Conservation (phyloP, 1,139 yeast genomes). For the Geotrichum aggregatum region DNA sequence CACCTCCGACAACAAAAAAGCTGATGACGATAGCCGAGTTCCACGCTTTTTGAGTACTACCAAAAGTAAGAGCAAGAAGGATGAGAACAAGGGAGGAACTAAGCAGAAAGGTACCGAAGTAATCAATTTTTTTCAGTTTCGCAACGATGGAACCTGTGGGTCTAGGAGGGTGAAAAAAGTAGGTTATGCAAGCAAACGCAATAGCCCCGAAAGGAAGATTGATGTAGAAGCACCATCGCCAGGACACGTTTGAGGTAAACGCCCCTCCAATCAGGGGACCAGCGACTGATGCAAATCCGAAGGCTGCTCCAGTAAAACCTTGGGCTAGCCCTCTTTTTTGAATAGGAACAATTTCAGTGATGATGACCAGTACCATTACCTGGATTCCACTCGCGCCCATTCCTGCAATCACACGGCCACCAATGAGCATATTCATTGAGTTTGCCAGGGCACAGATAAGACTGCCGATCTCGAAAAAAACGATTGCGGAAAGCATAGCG, state of each 20-base stretch:
- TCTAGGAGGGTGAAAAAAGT: conserved; percentile 55
- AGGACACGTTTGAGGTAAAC: conserved; percentile 54
- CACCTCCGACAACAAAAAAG: conserved; percentile 55
- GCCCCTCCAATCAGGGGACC: conserved; percentile 74
- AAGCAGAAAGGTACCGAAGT: conserved; percentile 46
- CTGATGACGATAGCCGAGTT: conserved; percentile 53
- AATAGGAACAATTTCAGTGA: conserved; percentile 59
- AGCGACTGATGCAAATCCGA: conserved; percentile 52
- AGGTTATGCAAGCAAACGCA: conserved; percentile 46
- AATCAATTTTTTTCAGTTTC: conserved; percentile 48
- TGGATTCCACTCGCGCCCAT: conserved; percentile 70
- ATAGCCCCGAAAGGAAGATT: conserved; percentile 66
- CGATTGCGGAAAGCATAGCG: conserved; percentile 48
- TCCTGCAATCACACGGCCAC: conserved; percentile 69
- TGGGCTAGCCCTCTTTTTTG: conserved; percentile 53
- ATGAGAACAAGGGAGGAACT: conserved; percentile 45
- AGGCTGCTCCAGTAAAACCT: conserved; percentile 49
- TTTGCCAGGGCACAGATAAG: conserved; percentile 55
- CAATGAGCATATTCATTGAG: conserved; percentile 59
- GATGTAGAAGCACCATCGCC: conserved; percentile 80
- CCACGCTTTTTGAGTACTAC: conserved; percentile 50
- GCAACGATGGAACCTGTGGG: conserved; percentile 43
- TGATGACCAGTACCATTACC: conserved; percentile 54
- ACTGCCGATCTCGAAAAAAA: conserved; percentile 61
- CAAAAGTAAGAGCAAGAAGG: conserved; percentile 51